Conservation (phyloP, 352 stramenopile species). For the Phytophthora boehmeriae region DNA sequence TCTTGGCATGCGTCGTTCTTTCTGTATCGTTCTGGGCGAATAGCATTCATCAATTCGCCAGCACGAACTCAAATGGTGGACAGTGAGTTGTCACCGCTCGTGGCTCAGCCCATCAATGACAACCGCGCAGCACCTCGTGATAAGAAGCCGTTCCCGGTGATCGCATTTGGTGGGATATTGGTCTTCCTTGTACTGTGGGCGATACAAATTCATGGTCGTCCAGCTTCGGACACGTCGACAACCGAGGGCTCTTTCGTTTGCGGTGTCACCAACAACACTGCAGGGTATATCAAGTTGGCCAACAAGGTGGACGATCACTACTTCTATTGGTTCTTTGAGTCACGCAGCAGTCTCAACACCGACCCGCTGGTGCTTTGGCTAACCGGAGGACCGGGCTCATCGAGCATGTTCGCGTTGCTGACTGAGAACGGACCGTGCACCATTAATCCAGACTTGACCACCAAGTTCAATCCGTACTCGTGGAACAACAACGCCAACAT, state of each 20-base stretch:
- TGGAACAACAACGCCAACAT: slow-evolving; percentile 62
- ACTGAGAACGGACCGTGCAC: slow-evolving; percentile 58
- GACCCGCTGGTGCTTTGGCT: slow-evolving; percentile 79
- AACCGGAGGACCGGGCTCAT: slow-evolving; percentile 50
- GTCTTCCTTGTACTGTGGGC: slow-evolving; percentile 27
- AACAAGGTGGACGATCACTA: slow-evolving; percentile 54
- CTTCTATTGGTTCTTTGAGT: slow-evolving; percentile 71
- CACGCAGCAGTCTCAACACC: slow-evolving; percentile 40
- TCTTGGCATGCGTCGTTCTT: no score
- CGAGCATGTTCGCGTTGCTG: slow-evolving; percentile 49
- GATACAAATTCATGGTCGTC: slow-evolving; percentile 17
- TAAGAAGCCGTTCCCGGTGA: slow-evolving; percentile 18
- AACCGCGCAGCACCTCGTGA: slow-evolving; percentile 1
- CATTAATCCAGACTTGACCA: slow-evolving; percentile 40
- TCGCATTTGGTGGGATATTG: slow-evolving; percentile 18
- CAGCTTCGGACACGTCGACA: not conserved
- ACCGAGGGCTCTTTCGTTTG: slow-evolving; percentile 11
- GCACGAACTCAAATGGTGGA: slow-evolving; percentile 7
- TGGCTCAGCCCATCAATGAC: slow-evolving; percentile 3
- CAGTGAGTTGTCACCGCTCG: slow-evolving; percentile 30
- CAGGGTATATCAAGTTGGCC: slow-evolving; percentile 52
- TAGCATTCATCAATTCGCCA: slow-evolving; percentile 11
- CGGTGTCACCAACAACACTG: slow-evolving; percentile 40
- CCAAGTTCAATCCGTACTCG: slow-evolving; percentile 46
- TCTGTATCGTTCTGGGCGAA: slow-evolving; percentile 2